Conservation (phyloP, 306 rosid species). For the Acmispon strigosus region DNA sequence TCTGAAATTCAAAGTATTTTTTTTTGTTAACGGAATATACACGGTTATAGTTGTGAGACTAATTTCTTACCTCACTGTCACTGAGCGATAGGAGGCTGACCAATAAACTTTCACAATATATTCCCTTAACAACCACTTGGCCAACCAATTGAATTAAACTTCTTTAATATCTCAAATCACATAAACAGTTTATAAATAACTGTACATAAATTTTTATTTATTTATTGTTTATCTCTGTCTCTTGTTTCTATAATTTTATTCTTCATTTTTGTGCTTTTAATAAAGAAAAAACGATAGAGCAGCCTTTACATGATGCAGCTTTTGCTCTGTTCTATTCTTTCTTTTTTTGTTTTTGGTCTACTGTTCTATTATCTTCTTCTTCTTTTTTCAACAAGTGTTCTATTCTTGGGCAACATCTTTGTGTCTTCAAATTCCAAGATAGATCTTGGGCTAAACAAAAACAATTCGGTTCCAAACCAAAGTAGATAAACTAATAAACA, state of each 20-base stretch:
- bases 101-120: too few species aligned
- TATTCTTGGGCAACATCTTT: background rate
- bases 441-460: background rate
- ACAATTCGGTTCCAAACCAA: background rate
- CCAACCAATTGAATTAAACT: too few species aligned
- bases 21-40: too few species aligned
- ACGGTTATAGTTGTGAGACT: too few species aligned
- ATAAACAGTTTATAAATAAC: background rate
- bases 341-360: too few species aligned
- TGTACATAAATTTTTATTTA: background rate
- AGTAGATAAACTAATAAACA: background rate
- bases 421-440: constrained; percentile 13
- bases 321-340: background rate
- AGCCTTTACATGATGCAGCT: constrained; percentile 8
- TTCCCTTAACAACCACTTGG: too few species aligned
- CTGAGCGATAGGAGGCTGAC: too few species aligned
- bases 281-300: background rate
- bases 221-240: background rate
- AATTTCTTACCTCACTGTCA: too few species aligned
- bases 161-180: too few species aligned
- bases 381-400: too few species aligned
- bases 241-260: background rate
- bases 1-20: too few species aligned
- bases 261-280: background rate
- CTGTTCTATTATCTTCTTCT: too few species aligned